Percentiles rank a stretch among this genome's conserved stretches.
Conservation (phyloP, 2,329 filamentous ascomycete genomes). For the Emmonsia crescens region DNA sequence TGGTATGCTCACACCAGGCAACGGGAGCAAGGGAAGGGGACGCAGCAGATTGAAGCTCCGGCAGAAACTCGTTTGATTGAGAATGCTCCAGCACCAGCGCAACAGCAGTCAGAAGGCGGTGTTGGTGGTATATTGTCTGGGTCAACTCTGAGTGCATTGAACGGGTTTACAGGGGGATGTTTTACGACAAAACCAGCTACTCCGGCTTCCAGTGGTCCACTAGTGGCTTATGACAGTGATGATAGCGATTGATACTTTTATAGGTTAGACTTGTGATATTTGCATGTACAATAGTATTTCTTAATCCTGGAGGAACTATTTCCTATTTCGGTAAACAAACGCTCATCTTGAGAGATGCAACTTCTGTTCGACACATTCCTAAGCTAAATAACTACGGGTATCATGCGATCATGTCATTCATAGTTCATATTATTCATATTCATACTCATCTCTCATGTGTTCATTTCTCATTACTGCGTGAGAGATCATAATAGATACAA, state of each 20-base stretch:
- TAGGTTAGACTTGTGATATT: neutral
- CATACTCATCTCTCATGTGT: slow-evolving; percentile 12
- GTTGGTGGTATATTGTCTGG: slow-evolving; percentile 66
- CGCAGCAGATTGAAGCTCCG: slow-evolving; percentile 46
- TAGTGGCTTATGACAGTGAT: slow-evolving; percentile 86
- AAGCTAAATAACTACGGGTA: neutral
- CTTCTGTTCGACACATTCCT: neutral
- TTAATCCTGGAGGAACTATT: neutral
- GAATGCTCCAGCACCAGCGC: slow-evolving; percentile 21
- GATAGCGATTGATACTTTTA: slow-evolving; percentile 49
- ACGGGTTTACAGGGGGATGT: slow-evolving; percentile 39
- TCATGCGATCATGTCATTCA: neutral
- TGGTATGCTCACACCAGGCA: slow-evolving; percentile 77
- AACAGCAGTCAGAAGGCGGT: slow-evolving; percentile 17
- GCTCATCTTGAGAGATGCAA: neutral
- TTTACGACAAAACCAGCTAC: slow-evolving; percentile 36
- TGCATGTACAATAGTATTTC: slow-evolving; percentile 3
- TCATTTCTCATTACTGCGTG: slow-evolving; percentile 18
- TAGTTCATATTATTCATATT: slow-evolving; percentile 3
- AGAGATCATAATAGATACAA: slow-evolving; percentile 77
- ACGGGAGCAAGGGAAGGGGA: slow-evolving; percentile 41
- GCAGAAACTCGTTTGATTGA: slow-evolving; percentile 39
- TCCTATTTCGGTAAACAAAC: neutral
- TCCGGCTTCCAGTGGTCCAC: slow-evolving; percentile 46
- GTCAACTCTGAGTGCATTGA: slow-evolving; percentile 70